Base-by-base conservation (phyloP, 2,329 filamentous ascomycete species). In the Helicocarpus griseus region DNA sequence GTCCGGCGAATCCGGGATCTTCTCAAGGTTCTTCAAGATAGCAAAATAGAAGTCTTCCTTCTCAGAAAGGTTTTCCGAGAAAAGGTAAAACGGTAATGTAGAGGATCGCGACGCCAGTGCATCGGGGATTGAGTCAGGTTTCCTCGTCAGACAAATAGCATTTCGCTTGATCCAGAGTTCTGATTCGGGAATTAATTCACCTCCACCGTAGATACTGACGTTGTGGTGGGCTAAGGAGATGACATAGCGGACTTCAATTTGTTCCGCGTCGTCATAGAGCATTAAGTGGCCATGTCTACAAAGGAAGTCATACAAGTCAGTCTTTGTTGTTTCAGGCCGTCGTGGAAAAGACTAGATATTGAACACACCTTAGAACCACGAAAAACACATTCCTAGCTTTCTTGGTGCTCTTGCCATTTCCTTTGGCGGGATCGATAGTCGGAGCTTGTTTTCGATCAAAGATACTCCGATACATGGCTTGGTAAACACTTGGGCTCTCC, bases 1-100 rank as follows among this genome's bases (percentile, higher is more conserved):
- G 50, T 77, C 73, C 21, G 74, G 73, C 2, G 74, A 71, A 36
- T 77, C 76, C 52, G 81, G 76, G 14, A 79, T 78, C 60, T 85
- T 82, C 58, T 89, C 84, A 64, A 95, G 87, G 57, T 90, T 94
- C 60, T 84, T 83, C 36, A 98, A 75, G 59, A 98, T 75, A 11
- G 91, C 87, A 69, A 95, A 91, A 67, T 98, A 98, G 69, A 98
- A 97, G 65, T 98, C 93, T 68, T 98, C 93, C 68, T 98, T 98
- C 44, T 93, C 89, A 0, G 90, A 95, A 65, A 88, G 88, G 62
- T 94, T 95, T 58, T 97, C 89, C 0, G 88, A 94, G 68, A 97
- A 98, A 4, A 98, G 75, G 63, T 84, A 97, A 70, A 96, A 97
- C 0, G 93, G 89, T 59, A 87, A 90, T 5, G 87, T 83, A 2